These are phyloP conservation scores for Stephania cephalantha DNA, from an alignment of 164 flowering plant genomes.

Conservation along the genomic window DNA sequence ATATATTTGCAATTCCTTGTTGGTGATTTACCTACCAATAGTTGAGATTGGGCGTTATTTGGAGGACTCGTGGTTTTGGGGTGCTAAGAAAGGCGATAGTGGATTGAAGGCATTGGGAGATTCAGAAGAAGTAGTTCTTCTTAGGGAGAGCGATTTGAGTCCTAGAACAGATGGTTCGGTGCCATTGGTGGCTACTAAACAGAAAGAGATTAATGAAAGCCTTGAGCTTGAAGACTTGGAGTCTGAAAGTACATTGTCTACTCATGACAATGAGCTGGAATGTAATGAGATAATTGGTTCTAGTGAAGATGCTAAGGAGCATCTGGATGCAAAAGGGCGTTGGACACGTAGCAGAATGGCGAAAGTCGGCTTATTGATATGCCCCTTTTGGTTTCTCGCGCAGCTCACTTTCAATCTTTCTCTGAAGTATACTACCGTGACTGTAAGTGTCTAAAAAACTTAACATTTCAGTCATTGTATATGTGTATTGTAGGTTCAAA, in stretches of 20 bases:
- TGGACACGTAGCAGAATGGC: constrained; percentile 83
- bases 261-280: constrained; percentile 7
- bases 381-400: constrained; percentile 94
- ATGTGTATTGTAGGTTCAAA: background rate
- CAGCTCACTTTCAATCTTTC: constrained; percentile 89
- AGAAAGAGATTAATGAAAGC: constrained; percentile 19
- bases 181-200: constrained; percentile 15
- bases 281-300: background rate
- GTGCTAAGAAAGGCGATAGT: constrained; percentile 12
- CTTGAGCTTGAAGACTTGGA: constrained; percentile 12
- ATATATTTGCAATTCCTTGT: constrained; percentile 89
- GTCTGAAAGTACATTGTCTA: constrained; percentile 15
- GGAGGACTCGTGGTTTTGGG: constrained; percentile 62
- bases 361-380: constrained; percentile 68
- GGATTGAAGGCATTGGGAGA: constrained; percentile 24
- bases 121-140: constrained; percentile 64
- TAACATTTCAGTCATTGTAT: background rate
- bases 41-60: constrained; percentile 66
- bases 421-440: constrained; percentile 89
- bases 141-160: constrained; percentile 26
- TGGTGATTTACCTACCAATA: constrained; percentile 67
- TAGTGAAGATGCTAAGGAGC: constrained; percentile 18
- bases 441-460: constrained; percentile 45
- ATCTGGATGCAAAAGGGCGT: constrained; percentile 73
- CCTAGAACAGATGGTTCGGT: constrained; percentile 12